phyloP scores from a whole-genome alignment of 106 monocot genomes.

The Dendrobium catenatum region DNA sequence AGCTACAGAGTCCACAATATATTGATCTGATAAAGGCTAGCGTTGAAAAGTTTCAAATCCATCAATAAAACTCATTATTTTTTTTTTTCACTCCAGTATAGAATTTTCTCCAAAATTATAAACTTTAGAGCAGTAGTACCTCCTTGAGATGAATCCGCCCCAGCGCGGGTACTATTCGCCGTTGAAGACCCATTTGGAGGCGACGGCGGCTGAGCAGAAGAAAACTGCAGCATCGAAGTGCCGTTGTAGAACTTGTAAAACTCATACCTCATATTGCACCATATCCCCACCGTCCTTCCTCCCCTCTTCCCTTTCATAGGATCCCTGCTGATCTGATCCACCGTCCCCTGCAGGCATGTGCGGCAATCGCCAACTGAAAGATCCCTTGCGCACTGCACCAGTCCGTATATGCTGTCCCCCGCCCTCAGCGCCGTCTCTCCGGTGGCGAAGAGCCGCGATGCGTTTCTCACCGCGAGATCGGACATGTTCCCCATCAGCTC shows the following conservation, averaged over 20 bases:
- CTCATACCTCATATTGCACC: conserved; percentile 40
- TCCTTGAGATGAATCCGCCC: neutral
- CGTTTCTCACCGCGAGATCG: neutral
- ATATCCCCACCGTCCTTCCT: conserved; percentile 13
- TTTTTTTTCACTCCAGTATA: no score
- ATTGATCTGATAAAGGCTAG: no score
- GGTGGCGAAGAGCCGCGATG: conserved; percentile 9
- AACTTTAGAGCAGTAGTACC: neutral
- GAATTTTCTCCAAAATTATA: no score
- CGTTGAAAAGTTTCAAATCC: no score
- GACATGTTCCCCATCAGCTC: neutral
- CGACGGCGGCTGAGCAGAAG: neutral
- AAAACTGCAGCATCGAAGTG: neutral
- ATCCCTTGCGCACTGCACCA: conserved; percentile 39
- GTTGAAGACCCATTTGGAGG: neutral
- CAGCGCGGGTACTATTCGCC: neutral
- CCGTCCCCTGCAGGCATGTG: conserved; percentile 10
- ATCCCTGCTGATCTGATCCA: neutral
- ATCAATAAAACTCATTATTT: no score
- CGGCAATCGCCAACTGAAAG: conserved; percentile 11
- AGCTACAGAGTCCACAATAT: no score
- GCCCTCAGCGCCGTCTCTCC: conserved; percentile 4
- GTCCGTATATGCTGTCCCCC: conserved; percentile 13
- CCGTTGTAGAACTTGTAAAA: conserved; percentile 11
- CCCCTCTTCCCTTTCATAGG: conserved; percentile 9